Base-by-base conservation (phyloP, 1,139 yeast genomes). In the Suhomyces yuchorum region DNA sequence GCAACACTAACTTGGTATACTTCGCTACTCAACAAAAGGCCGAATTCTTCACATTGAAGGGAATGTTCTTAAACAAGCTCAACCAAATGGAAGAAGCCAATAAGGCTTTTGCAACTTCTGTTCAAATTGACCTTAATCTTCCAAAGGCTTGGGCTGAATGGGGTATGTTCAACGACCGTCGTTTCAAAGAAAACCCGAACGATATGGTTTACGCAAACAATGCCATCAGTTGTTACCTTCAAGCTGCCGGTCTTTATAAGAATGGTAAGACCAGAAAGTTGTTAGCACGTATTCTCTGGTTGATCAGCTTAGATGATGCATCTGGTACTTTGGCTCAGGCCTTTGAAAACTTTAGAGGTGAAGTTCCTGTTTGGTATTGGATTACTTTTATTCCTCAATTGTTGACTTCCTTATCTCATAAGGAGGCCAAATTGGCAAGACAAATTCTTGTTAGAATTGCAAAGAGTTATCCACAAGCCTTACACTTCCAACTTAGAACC, bases 131-230 rank as follows among this genome's bases (percentile, higher is more conserved):
- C 62, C 79, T 92, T 58, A 90, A 91, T 59, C 71, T 93, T 47
- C 97, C 99, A 2, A 93, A 93, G 62, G 99, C 99, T 0, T 95
- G 99, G 99, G 98, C 98, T 1, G 98, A 95, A 66, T 95, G 99
- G 99, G 99, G 99, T 52, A 83, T 84, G 63, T 95, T 91, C 70
- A 93, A 91, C 63, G 99, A 95, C 57, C 82, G 86, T 41, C 75
- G 97, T 43, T 85, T 90, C 66, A 88, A 89, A 57, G 96, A 90
- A 57, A 85, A 85, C 55, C 93, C 96, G 1, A 81, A 77, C 44
- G 96, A 90, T 59, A 82, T 89, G 72, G 83, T 84, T 23, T 87
- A 84, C 66, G 99, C 98, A 12, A 86, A 91, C 55, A 91, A 92
- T 65, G 98, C 99, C 2, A 85, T 95, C 43, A 87, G 96, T 61